Evolutionary conservation across 768 basidiomycete genomes (phyloP).

Genomic region (Stropharia rugosoannulata): DNA sequence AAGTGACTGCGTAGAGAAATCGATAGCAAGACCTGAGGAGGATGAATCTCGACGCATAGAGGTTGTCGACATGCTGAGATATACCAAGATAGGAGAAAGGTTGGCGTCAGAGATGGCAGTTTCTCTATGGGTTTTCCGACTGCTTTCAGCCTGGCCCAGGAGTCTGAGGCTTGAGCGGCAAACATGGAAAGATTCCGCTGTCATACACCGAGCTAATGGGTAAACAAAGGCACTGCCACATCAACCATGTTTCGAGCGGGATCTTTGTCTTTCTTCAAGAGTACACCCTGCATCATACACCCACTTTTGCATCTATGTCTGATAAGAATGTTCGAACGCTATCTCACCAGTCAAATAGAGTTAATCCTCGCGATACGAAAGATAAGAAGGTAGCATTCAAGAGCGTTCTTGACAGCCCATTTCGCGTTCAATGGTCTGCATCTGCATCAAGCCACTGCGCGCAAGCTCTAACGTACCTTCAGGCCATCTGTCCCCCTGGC

Average conservation of each 20-base stretch:
- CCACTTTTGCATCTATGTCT: slow-evolving; percentile 34
- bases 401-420: slow-evolving; percentile 71
- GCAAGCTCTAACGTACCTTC: slow-evolving; percentile 10
- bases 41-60: neutral
- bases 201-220: too few relatives aligned
- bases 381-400: slow-evolving; percentile 71
- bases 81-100: too few relatives aligned
- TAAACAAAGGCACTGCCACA: neutral
- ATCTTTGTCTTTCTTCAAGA: neutral
- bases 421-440: slow-evolving; percentile 63
- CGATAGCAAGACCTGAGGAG: neutral
- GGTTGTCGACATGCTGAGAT: too few relatives aligned
- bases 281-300: neutral
- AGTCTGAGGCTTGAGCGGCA: too few relatives aligned
- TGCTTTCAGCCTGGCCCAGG: too few relatives aligned
- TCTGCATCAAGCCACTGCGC: slow-evolving; percentile 4
- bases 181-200: too few relatives aligned
- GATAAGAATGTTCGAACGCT: slow-evolving; percentile 51
- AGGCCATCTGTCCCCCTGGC: slow-evolving; percentile 68
- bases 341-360: slow-evolving; percentile 63
- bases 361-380: slow-evolving; percentile 38
- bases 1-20: slow-evolving; percentile 37
- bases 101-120: too few relatives aligned
- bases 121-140: too few relatives aligned
- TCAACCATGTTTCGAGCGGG: too few relatives aligned